Evolutionary conservation across 2,329 filamentous ascomycete species (phyloP).

Genomic region (Didymella segeticola): DNA sequence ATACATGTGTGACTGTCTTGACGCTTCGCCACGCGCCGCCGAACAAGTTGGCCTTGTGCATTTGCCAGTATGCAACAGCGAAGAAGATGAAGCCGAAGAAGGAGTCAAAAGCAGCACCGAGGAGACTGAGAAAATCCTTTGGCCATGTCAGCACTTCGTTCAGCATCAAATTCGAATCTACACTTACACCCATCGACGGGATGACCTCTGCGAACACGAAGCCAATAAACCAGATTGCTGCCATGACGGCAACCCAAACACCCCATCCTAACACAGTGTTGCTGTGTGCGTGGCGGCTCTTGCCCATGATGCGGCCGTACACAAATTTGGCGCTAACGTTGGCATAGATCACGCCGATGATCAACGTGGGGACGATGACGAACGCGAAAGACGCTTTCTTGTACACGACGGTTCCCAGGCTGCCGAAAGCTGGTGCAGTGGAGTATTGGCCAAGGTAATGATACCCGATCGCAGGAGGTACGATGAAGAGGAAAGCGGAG

Average conservation of each 20-base stretch:
- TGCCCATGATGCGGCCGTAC: conserved; percentile 85
- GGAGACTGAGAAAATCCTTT: conserved; percentile 57
- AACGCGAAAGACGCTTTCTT: conserved; percentile 91
- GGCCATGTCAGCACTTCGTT: not conserved
- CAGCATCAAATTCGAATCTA: not conserved
- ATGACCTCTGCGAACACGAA: conserved; percentile 93
- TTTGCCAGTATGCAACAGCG: conserved; percentile 78
- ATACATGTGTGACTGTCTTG: conserved; percentile 55
- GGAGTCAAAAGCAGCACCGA: conserved; percentile 86
- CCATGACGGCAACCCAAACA: conserved; percentile 77
- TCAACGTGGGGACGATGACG: conserved; percentile 92
- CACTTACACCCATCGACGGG: conserved; percentile 74
- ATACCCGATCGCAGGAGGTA: conserved; percentile 83
- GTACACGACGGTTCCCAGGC: conserved; percentile 72
- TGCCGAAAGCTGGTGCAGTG: conserved; percentile 84
- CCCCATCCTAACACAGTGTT: conserved; percentile 84
- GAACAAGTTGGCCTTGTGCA: conserved; percentile 69
- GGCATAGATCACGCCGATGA: conserved; percentile 87
- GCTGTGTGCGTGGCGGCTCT: conserved; percentile 76
- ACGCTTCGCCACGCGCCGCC: conserved; percentile 42
- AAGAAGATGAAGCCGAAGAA: conserved; percentile 96
- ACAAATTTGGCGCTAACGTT: conserved; percentile 87
- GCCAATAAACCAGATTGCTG: conserved; percentile 75
- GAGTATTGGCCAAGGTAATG: conserved; percentile 87
- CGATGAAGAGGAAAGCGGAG: conserved; percentile 84